These are phyloP conservation scores for Pseudophaeomoniella oleicola DNA, from an alignment of 2,329 filamentous ascomycete species.

Conservation along the genomic window DNA sequence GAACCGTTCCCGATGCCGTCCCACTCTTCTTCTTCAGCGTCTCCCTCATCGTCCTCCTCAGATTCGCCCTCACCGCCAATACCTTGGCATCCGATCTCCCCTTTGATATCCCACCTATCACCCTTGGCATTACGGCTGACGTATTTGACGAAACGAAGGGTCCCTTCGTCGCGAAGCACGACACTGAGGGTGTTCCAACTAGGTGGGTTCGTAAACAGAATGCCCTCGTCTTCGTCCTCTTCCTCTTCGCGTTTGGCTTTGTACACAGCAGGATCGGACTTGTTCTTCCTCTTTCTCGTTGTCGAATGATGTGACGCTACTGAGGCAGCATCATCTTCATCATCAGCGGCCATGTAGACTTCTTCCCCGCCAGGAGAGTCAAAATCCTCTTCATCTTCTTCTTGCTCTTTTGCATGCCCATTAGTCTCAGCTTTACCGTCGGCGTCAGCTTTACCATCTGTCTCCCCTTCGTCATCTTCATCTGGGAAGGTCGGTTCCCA, in stretches of 20 bases:
- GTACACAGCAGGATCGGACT: constrained; percentile 71
- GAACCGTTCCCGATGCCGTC: constrained; percentile 1
- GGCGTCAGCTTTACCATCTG: constrained; percentile 20
- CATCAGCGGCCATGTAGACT: constrained; percentile 81
- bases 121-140: constrained; percentile 69
- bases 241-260: constrained; percentile 41
- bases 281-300: constrained; percentile 15
- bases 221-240: constrained; percentile 58
- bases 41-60: constrained; percentile 32
- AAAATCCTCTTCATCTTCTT: constrained; percentile 12
- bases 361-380: constrained; percentile 32
- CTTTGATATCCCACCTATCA: constrained; percentile 84
- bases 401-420: constrained; percentile 12
- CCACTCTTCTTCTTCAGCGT: constrained; percentile 6
- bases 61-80: constrained; percentile 34
- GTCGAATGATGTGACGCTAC: constrained; percentile 15
- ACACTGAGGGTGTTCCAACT: constrained; percentile 86
- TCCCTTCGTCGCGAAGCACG: constrained; percentile 73
- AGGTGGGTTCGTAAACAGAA: constrained; percentile 54
- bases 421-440: constrained; percentile 22
- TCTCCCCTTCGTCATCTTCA: constrained; percentile 30
- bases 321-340: constrained; percentile 42
- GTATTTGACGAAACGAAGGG: constrained; percentile 92
- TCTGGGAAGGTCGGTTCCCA: constrained; percentile 63
- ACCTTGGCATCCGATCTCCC: constrained; percentile 50